A percentile compares a stretch with the other conserved stretches of the same genome.
Conservation (phyloP, 495 filamentous ascomycete genomes). For the Friedmanniomyces endolithicus region DNA sequence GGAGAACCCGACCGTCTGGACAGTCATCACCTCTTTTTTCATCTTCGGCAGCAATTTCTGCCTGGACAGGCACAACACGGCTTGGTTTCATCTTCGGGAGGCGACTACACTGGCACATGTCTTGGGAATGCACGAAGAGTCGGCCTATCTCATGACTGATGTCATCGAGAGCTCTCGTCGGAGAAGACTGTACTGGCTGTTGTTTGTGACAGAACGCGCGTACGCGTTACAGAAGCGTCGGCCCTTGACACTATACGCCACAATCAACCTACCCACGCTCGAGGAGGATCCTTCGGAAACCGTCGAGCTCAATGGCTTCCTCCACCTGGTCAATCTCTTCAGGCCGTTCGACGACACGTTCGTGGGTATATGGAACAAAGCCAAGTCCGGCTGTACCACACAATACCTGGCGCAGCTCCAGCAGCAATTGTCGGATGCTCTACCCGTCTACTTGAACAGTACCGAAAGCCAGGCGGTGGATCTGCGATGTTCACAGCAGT, state of each 20-base stretch:
- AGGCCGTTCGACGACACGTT: conserved; percentile 61
- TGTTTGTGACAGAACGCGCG: conserved; percentile 59
- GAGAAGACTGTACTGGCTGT: conserved; percentile 56
- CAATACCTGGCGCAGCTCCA: conserved; percentile 50
- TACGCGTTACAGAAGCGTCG: conserved; percentile 69
- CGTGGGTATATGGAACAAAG: conserved; percentile 61
- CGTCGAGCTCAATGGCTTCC: conserved; percentile 42
- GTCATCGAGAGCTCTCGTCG: conserved; percentile 42
- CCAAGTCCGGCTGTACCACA: conserved; percentile 42
- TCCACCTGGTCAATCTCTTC: conserved; percentile 56
- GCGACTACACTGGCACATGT: conserved; percentile 48
- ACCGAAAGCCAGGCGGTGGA: conserved; percentile 60
- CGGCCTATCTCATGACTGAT: conserved; percentile 36
- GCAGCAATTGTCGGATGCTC: conserved; percentile 50
- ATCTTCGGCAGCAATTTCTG: conserved; percentile 65
- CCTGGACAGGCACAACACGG: conserved; percentile 56
- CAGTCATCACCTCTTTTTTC: conserved; percentile 67
- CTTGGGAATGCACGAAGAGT: conserved; percentile 49
- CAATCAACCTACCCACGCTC: conserved; percentile 49
- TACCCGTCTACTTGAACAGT: conserved; percentile 49
- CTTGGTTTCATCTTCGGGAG: conserved; percentile 62
- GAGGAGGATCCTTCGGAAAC: conserved; percentile 36
- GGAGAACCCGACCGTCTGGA: conserved; percentile 53
- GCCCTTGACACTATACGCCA: conserved; percentile 56
- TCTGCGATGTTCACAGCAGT: conserved; percentile 60